Percentiles rank a stretch among this genome's conserved stretches.
phyloP scores from a whole-genome alignment of 495 filamentous ascomycete species.

The Hypoxylon fuscum region DNA sequence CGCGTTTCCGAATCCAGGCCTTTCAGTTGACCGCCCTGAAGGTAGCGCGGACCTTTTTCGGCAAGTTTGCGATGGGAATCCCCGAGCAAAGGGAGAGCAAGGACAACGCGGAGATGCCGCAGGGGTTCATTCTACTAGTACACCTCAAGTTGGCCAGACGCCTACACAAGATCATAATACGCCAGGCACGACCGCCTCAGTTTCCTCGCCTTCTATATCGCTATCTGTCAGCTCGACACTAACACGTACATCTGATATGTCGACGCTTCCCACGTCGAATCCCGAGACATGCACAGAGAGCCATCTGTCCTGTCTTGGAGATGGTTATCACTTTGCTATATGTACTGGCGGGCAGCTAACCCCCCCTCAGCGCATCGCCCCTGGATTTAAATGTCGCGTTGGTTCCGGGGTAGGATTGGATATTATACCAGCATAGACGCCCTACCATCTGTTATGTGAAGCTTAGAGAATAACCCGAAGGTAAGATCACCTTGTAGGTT shows the following conservation, averaged over 20 bases:
- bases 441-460: background rate
- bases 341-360: constrained; percentile 38
- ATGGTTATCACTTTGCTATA: constrained; percentile 35
- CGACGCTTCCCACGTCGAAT: background rate
- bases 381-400: constrained; percentile 34
- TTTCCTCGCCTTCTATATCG: background rate
- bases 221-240: background rate
- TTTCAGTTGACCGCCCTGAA: constrained; percentile 38
- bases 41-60: constrained; percentile 33
- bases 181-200: background rate
- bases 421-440: constrained; percentile 26
- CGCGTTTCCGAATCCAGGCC: constrained; percentile 36
- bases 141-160: background rate
- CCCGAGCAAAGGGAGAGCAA: constrained; percentile 5
- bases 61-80: constrained; percentile 39
- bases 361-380: constrained; percentile 26
- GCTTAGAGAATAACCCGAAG: too few species aligned
- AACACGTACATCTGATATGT: too few species aligned
- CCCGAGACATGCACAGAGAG: constrained; percentile 29
- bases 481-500: too few species aligned
- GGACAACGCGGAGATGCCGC: background rate
- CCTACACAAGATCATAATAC: background rate
- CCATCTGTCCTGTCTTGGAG: constrained; percentile 35
- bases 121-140: background rate
- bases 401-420: constrained; percentile 34